These are phyloP conservation scores for Cystobasidiaceae sp. DNA, from an alignment of 1,284 basidiomycete genomes.

Conservation along the genomic window DNA sequence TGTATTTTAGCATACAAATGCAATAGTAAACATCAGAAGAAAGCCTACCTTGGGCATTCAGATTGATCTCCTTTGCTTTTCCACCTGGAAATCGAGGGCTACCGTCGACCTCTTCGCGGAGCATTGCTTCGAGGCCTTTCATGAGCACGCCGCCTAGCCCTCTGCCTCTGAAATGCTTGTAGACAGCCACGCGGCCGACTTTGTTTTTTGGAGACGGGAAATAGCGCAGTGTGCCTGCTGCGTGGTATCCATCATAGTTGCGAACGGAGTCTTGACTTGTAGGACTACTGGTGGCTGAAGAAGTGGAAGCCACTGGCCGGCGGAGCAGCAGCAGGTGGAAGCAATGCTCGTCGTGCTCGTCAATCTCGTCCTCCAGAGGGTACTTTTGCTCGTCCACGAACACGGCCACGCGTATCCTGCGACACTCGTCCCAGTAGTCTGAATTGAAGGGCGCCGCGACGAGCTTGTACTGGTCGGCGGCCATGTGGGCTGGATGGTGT, in stretches of 20 bases:
- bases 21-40: too few relatives aligned
- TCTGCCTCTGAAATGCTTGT: conserved; percentile 17
- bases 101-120: conserved; percentile 1
- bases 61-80: conserved; percentile 12
- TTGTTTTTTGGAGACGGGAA: conserved; percentile 23
- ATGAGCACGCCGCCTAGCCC: conserved; percentile 13
- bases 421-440: neutral
- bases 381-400: conserved; percentile 30
- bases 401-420: conserved; percentile 25
- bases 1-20: too few relatives aligned
- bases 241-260: conserved; percentile 10
- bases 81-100: conserved; percentile 2
- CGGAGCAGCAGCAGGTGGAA: conserved; percentile 20
- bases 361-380: conserved; percentile 16
- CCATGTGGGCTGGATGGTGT: neutral
- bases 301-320: neutral
- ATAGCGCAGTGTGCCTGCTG: conserved; percentile 27
- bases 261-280: too few relatives aligned
- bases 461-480: neutral
- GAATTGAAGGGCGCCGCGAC: conserved; percentile 5
- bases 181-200: conserved; percentile 15
- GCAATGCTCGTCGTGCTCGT: conserved; percentile 12
- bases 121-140: conserved; percentile 26
- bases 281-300: too few relatives aligned
- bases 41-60: conserved; percentile 28